phyloP scores from a whole-genome alignment of 2,329 filamentous ascomycete genomes.

The Colletotrichum melonis region DNA sequence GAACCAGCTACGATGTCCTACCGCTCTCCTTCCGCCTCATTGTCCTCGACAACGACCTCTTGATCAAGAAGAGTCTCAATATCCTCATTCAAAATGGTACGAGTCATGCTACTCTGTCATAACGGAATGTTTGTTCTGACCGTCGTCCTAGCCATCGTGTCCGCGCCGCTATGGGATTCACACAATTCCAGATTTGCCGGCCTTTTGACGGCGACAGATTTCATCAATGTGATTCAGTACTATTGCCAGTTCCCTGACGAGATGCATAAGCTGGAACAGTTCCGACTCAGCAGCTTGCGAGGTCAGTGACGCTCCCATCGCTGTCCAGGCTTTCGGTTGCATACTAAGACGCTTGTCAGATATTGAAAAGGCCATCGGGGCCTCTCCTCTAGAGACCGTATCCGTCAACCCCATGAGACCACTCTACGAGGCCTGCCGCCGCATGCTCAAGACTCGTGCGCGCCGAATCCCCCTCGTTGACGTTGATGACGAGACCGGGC shows the following conservation, averaged over 20 bases:
- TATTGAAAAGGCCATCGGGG: slow-evolving; percentile 93
- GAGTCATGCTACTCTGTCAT: slow-evolving; percentile 35
- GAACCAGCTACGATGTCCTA: slow-evolving; percentile 97
- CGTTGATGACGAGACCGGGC: slow-evolving; percentile 90
- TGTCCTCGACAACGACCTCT: slow-evolving; percentile 91
- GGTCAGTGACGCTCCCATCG: slow-evolving; percentile 62
- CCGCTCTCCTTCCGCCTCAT: slow-evolving; percentile 96
- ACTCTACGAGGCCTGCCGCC: slow-evolving; percentile 93
- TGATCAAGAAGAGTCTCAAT: slow-evolving; percentile 96
- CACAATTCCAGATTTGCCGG: slow-evolving; percentile 93
- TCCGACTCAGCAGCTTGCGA: slow-evolving; percentile 90
- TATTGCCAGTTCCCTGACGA: slow-evolving; percentile 97
- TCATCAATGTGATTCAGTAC: slow-evolving; percentile 98
- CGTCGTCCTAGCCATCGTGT: slow-evolving; percentile 82
- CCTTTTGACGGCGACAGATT: slow-evolving; percentile 94
- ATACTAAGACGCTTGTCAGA: slow-evolving; percentile 63
- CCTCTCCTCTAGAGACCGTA: slow-evolving; percentile 90
- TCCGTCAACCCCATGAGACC: slow-evolving; percentile 93
- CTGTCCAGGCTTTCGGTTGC: background rate
- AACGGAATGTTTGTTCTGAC: slow-evolving; percentile 31
- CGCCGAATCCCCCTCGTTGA: slow-evolving; percentile 95
- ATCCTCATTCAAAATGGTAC: slow-evolving; percentile 96
- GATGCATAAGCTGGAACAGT: slow-evolving; percentile 90
- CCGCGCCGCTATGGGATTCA: slow-evolving; percentile 96
- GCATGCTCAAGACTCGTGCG: slow-evolving; percentile 93